These are phyloP conservation scores for Ambrosia hybrid DNA, from an alignment of 140 eudicot genomes.

Conservation along the genomic window DNA sequence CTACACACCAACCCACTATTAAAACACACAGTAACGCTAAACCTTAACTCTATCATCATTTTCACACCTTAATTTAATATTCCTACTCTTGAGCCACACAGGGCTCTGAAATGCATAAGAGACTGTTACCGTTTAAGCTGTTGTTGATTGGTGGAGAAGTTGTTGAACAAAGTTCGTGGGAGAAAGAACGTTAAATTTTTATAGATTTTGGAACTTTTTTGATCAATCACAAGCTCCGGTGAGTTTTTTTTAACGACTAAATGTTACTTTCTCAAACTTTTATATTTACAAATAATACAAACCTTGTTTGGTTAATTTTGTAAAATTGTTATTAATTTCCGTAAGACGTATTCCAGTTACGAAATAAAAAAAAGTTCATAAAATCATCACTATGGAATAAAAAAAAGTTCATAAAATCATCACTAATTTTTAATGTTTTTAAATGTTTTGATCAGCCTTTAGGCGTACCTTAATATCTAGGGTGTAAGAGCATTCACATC, in stretches of 20 bases:
- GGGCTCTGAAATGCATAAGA: conserved; percentile 63
- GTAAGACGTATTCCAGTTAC: no score
- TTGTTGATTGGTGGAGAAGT: conserved; percentile 56
- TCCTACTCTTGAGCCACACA: conserved; percentile 36
- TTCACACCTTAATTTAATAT: not conserved
- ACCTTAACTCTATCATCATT: not conserved
- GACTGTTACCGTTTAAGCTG: conserved; percentile 23
- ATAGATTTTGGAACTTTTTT: conserved; percentile 17
- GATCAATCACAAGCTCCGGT: conserved; percentile 22
- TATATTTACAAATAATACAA: no score
- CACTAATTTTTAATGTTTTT: conserved; percentile 6
- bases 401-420: not conserved
- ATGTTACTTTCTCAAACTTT: no score
- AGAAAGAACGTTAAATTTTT: conserved; percentile 30
- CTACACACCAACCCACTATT: not conserved
- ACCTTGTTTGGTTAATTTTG: no score
- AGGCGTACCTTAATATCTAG: no score
- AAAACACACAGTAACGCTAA: conserved; percentile 18
- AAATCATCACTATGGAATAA: no score
- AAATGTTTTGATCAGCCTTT: no score
- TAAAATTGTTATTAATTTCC: no score
- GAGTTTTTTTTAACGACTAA: not conserved
- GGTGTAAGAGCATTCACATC: no score
- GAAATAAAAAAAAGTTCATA: no score
- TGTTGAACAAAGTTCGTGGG: conserved; percentile 50